Evolutionary conservation across 2,329 filamentous ascomycete species (phyloP).

Genomic region (Emergomyces pasteurianus): DNA sequence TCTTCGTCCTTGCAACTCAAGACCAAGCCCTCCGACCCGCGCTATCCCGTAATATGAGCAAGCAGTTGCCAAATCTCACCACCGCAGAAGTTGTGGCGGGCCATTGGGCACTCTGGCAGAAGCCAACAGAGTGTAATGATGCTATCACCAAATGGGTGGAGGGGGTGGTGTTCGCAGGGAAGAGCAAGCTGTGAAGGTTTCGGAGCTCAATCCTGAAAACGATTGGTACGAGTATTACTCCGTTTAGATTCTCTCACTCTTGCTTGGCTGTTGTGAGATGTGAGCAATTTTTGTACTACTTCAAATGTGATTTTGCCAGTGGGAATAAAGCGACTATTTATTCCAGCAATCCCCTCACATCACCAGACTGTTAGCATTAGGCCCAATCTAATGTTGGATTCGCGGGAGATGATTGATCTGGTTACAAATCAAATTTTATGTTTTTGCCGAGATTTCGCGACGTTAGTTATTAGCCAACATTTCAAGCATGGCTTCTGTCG

Average conservation of each 20-base stretch:
- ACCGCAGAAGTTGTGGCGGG: conserved; percentile 53
- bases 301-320: background rate
- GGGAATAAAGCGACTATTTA: no score
- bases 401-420: no score
- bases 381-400: no score
- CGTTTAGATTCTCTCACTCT: background rate
- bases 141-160: conserved; percentile 57
- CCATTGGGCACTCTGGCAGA: conserved; percentile 79
- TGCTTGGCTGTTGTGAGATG: background rate
- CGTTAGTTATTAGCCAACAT: no score
- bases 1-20: conserved; percentile 61
- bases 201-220: background rate
- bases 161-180: conserved; percentile 37
- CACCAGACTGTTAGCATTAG: no score
- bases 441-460: no score
- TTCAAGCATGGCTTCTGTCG: background rate
- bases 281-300: background rate
- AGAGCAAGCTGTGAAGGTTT: conserved; percentile 22
- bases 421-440: no score
- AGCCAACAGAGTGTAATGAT: conserved; percentile 56
- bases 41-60: conserved; percentile 61
- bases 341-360: no score
- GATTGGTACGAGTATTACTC: background rate
- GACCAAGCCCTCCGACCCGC: conserved; percentile 62
- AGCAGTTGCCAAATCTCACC: conserved; percentile 52